A percentile compares a stretch with the other conserved stretches of the same genome.
Evolutionary conservation across 1,139 yeast species (phyloP).

Genomic region (Geotrichum phurueaensis): DNA sequence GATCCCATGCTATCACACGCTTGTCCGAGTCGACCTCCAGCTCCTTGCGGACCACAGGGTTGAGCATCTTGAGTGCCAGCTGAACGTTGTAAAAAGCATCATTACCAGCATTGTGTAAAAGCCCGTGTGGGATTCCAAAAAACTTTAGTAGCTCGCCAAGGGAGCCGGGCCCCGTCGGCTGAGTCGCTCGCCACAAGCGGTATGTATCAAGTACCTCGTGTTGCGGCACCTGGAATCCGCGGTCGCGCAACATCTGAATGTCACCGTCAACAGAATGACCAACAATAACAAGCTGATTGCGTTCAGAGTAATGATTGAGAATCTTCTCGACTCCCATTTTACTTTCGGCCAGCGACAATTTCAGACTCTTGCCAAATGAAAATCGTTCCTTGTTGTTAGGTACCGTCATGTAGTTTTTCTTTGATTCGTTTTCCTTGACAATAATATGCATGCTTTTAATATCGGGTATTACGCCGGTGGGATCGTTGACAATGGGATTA

Average conservation of each 20-base stretch:
- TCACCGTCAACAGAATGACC: conserved; percentile 71
- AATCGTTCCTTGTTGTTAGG: conserved; percentile 55
- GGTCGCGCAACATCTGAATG: conserved; percentile 44
- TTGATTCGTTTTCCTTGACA: conserved; percentile 44
- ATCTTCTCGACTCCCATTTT: conserved; percentile 15
- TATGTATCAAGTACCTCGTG: conserved; percentile 48
- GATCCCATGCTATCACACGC: background rate
- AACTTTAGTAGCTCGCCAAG: conserved; percentile 48
- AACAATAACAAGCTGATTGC: conserved; percentile 42
- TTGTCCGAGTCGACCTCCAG: conserved; percentile 28
- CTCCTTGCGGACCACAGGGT: conserved; percentile 44
- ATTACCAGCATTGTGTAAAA: conserved; percentile 76
- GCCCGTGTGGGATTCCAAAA: conserved; percentile 54
- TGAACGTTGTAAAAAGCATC: conserved; percentile 68
- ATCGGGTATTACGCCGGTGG: conserved; percentile 10
- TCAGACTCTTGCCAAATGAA: conserved; percentile 42
- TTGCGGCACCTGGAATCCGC: conserved; percentile 47
- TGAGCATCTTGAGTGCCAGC: conserved; percentile 48
- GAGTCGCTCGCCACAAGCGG: conserved; percentile 36
- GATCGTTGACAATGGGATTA: conserved; percentile 42
- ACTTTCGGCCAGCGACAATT: conserved; percentile 20
- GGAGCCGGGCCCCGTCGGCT: conserved; percentile 41
- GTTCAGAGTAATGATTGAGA: conserved; percentile 14
- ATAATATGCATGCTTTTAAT: conserved; percentile 44
- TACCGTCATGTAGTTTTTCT: conserved; percentile 53